Evolutionary conservation across 345 rosid genomes (phyloP), one percentile per base, ranked within the genome.

Genomic region (Camelina sativa): DNA sequence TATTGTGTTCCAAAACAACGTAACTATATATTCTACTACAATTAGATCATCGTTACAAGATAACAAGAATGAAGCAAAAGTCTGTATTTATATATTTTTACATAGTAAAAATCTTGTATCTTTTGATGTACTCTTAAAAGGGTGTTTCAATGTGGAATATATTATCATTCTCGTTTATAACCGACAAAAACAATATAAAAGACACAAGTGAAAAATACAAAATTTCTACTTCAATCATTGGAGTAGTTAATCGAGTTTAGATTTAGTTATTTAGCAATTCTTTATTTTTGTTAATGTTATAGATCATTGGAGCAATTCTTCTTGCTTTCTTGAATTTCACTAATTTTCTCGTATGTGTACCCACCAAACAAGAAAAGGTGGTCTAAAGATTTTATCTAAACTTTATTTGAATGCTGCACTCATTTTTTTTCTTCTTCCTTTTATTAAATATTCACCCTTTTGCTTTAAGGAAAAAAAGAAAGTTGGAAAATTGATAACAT

Each of bases 401-500:
- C 76, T 77, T 77, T 77, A 77, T 71, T 71, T 77, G 80, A 72
- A 77, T 66, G 50, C 9, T 57, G 54, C 81, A 77, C 51, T 77
- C 64, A 71, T 50, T 72, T 69, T 57, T 67, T 51, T 69, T 57
- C 59, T 51, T 41, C 64, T 51, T 59, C 52, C 58, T 72, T 72
- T 77, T 57, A 52, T 58, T 30, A 22, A 58, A 72, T 50, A 67
- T 43, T 53, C 77, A 60, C 19, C 62, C 53, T 78, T 71, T 78
- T 72, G 72, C 77, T 78, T 72, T 72, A 57, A 51, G 51, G 76
- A 56, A 58, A 77, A 77, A 65, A 62, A n/a, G 19, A 78, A 78
- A 72, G 73, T 72, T 57, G 23, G 23, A 51, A 60, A 55, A 46
- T 48, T 63, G 61, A 56, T 52, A 55, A 63, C 34, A 65, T 58